Evolutionary conservation across 371 early-diverging fungal species (phyloP).

Genomic region (Phascolomyces articulosus): DNA sequence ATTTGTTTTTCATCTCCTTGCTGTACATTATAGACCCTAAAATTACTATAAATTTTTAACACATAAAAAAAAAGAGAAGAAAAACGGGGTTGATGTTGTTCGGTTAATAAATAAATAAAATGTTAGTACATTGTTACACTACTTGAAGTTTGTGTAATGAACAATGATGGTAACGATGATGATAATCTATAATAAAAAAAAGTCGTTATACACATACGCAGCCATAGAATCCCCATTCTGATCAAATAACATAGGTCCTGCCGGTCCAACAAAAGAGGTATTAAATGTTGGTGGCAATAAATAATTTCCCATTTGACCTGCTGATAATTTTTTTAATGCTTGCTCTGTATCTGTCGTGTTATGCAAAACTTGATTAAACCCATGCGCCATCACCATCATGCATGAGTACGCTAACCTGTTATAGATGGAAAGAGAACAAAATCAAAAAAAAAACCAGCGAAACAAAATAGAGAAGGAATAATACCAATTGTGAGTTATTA

Average conservation of each 20-base stretch:
- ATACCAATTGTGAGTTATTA: neutral
- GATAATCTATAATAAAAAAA: too few species aligned
- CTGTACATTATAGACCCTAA: slow-evolving; percentile 54
- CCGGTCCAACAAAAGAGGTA: slow-evolving; percentile 56
- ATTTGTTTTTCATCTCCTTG: slow-evolving; percentile 47
- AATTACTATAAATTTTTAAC: slow-evolving; percentile 44
- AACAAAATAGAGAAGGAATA: neutral
- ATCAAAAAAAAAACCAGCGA: neutral
- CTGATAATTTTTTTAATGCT: slow-evolving; percentile 23
- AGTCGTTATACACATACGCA: slow-evolving; percentile 38
- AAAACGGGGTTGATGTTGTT: too few species aligned
- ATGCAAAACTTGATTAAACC: slow-evolving; percentile 42
- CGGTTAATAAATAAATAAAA: too few species aligned
- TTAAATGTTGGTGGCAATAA: slow-evolving; percentile 45
- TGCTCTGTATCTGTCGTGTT: slow-evolving; percentile 30
- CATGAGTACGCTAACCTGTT: slow-evolving; percentile 54
- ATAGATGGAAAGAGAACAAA: neutral
- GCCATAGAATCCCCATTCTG: slow-evolving; percentile 54
- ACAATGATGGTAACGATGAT: too few species aligned
- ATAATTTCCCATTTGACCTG: slow-evolving; percentile 35
- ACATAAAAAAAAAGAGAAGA: too few species aligned
- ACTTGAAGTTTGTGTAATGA: too few species aligned
- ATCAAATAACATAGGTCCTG: slow-evolving; percentile 60
- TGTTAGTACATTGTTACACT: too few species aligned
- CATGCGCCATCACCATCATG: slow-evolving; percentile 56